Base-by-base conservation (phyloP, 2,329 filamentous ascomycete species). In the Penicillium occitanis region DNA sequence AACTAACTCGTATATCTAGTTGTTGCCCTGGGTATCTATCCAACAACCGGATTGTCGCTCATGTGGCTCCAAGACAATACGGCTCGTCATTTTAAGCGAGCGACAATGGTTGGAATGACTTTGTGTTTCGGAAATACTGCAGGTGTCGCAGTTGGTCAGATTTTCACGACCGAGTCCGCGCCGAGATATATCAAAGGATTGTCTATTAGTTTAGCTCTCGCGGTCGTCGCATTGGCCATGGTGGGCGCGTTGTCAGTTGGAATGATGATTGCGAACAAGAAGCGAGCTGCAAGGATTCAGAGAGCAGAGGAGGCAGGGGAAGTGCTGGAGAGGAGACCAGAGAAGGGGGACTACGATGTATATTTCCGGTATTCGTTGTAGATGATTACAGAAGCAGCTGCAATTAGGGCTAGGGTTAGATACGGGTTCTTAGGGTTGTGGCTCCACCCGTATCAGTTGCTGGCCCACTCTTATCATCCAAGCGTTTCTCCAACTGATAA, bases 101-200 rank as follows among this genome's bases (percentile, higher is more conserved):
- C 58, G 22, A 61, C 58, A 19, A 61, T 61, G 58, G 42, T 48
- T 48, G 58, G 58, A 35, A 61, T 61, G 58, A 61, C 58, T 48
- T 42, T 61, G 28, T 61, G 58, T 40, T 61, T 61, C 58, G 58
- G 40, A 48, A 61, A 61, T 48, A 61, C 58, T 17, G 58, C 58
- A 61, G 58, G 58, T 61, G 58, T 61, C 58, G 58, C 58, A 35
- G 58, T 61, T 61, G 58, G 58, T 61, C 58, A 61, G n/a, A 61
- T 61, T 48, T 61, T 61, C 58, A 61, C 58, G 40, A 61, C 58
- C 58, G 19, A 61, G 58, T 61, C 58, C 22, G 58, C 58, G 22
- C 58, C 58, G 58, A 48, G 42, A 61, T 61, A 61, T 35, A 61
- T 61, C 58, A 61, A 61, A 61, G 58, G 58, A 25, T 19, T 61